Evolutionary conservation across 1,284 basidiomycete species (phyloP).

Genomic region (Lentinula novae-zelandiae): DNA sequence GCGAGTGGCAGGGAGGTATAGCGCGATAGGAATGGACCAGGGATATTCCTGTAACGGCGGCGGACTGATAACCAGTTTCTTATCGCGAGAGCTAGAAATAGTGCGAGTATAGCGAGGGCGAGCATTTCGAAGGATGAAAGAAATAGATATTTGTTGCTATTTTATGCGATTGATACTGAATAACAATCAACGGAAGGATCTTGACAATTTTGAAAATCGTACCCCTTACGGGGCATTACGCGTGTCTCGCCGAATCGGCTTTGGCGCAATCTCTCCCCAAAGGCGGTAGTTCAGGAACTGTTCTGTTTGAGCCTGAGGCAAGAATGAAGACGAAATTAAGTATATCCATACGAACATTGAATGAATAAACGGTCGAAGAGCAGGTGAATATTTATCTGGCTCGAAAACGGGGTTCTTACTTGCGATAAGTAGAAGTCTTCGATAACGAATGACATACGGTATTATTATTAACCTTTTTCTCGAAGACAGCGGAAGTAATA

Average conservation of each 20-base stretch:
- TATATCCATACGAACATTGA: not conserved
- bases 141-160: not conserved
- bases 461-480: no score
- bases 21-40: constrained; percentile 14
- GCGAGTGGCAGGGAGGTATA: constrained; percentile 13
- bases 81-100: not conserved
- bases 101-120: not conserved
- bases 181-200: constrained; percentile 1
- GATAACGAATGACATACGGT: no score
- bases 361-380: not conserved
- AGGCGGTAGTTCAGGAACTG: no score
- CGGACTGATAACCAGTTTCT: not conserved
- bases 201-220: not conserved
- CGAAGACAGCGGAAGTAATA: no score
- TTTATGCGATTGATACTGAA: not conserved
- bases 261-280: not conserved
- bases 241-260: not conserved
- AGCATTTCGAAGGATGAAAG: not conserved
- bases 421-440: not conserved
- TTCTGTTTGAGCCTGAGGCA: not conserved
- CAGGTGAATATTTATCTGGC: not conserved
- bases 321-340: not conserved
- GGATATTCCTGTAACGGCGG: constrained; percentile 10
- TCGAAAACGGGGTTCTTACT: not conserved
- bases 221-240: not conserved